Evolutionary conservation across 805 yeast genomes (phyloP), one percentile per base, ranked within the genome.

Genomic region (Suhomyces sp.): DNA sequence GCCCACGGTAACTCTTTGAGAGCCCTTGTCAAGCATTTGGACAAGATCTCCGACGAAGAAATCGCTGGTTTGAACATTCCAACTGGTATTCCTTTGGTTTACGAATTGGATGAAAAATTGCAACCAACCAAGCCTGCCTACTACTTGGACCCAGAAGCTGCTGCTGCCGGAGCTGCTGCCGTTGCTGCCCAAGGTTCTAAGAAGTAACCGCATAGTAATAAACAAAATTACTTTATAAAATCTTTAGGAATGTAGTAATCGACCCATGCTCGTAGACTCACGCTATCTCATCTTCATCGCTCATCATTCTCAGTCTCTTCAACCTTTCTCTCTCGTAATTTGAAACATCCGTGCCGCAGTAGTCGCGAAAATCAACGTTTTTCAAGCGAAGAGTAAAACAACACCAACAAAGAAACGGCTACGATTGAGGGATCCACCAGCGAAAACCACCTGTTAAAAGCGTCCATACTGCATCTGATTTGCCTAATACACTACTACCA

Each of bases 1-100:
- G 98, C 98, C 62, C 98, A 92, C 82, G 98, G 98, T 79, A 93
- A 93, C 90, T 93, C 98, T 49, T 83, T 92, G 75, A 89, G 98
- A 84, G 97, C 90, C 63, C 80, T 92, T 62, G 97, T 93, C 68
- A 92, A 93, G 84, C 90, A 91, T 82, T 86, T 92, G 79, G 97
- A 93, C 80, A 82, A 84, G 70, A 90, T 93, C 73, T 86, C 96
- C 60, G 97, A 90, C 70, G 92, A 77, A 19, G 97, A 88, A 62
- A 93, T 92, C 72, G 93, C 97, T 55, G 90, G 86, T 62, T 86
- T 93, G 74, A 93, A 92, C 86, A 91, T 92, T 72, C 97, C 98
- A 77, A 92, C 97, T 65, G 98, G 97, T 82, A 93, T 92, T 63
- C 98, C 98, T 71, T 85, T 92, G 78, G 97, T 93, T 58, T 93